Base-by-base conservation (phyloP, 2,329 filamentous ascomycete species). In the Cladosporium austrohemisphaericum region DNA sequence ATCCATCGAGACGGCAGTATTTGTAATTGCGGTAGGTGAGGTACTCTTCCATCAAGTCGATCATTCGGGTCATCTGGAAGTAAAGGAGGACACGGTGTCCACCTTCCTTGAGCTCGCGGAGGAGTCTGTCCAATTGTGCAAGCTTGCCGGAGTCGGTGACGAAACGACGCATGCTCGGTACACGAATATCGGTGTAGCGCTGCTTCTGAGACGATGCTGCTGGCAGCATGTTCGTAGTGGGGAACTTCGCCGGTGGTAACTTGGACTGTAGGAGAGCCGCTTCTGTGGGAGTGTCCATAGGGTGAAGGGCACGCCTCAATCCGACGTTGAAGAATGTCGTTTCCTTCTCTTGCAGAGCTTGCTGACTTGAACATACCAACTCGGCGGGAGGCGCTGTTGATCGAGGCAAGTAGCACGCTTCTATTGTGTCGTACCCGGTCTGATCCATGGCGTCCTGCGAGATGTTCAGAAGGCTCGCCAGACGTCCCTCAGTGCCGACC, bases 61-160 rank as follows among this genome's bases (percentile, higher is more conserved):
- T 97, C 93, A 98, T 98, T 65, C 88, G 87, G 3, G 93, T 98
- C 93, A 98, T 98, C 76, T 98, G 93, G 87, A 98, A 98, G 77
- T 98, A 98, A 16, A 98, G 76, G 47, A 98, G 76, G 18, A 98
- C 93, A 63, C 93, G 90, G 61, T 98, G 93, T 28, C 87, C 87
- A 55, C 86, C 88, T 54, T 89, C 86, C 77, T 97, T 98, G 62
- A 98, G 83, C 67, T 90, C 80, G 66, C 87, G 87, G 11, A 98
- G 78, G 14, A 98, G 76, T 57, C 88, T 78, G 66, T 98, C 93
- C 43, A 98, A 76, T 65, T 90, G 89, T 38, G 90, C 91, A 52
- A 98, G 80, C 73, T 98, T 98, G 64, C 93, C 93, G 46, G 90
- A 95, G 70, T 97, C 93, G 1, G 92, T 97, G 52, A 98, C 93